A percentile compares a stretch with the other conserved stretches of the same genome.
Evolutionary conservation across 2,329 filamentous ascomycete species (phyloP).

Genomic region (Fusarium torulosum): DNA sequence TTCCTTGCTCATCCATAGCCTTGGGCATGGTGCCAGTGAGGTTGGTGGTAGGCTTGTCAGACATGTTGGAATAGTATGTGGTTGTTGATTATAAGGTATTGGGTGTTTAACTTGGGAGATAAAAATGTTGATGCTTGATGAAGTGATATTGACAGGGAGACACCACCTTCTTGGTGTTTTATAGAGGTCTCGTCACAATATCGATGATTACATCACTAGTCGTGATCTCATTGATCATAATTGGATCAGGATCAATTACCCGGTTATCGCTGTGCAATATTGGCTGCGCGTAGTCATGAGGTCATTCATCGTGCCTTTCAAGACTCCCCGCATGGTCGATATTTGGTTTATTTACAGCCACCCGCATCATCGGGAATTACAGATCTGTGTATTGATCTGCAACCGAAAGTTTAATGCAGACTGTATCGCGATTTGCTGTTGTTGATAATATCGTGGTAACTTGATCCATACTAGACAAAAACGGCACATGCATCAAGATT

Average conservation of each 20-base stretch:
- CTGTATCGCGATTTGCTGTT: background rate
- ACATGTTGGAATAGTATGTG: slow-evolving; percentile 10
- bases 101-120: background rate
- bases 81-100: fast-evolving
- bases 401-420: background rate
- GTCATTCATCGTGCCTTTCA: slow-evolving; percentile 3
- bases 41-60: slow-evolving; percentile 26
- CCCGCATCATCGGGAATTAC: background rate
- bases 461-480: too few relatives aligned
- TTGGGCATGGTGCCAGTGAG: slow-evolving; percentile 49
- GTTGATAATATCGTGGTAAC: background rate
- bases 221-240: slow-evolving; percentile 7
- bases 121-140: background rate
- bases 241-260: slow-evolving; percentile 9
- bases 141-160: background rate
- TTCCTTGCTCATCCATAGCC: slow-evolving; percentile 62
- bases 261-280: background rate
- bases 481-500: too few relatives aligned
- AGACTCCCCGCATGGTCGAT: background rate
- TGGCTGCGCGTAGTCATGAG: slow-evolving; percentile 1
- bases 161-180: background rate
- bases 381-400: background rate
- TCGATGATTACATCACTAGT: slow-evolving; percentile 12
- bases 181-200: background rate
- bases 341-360: background rate